Evolutionary conservation across 2,329 filamentous ascomycete genomes (phyloP).

Genomic region (Cladosporium halotolerans): DNA sequence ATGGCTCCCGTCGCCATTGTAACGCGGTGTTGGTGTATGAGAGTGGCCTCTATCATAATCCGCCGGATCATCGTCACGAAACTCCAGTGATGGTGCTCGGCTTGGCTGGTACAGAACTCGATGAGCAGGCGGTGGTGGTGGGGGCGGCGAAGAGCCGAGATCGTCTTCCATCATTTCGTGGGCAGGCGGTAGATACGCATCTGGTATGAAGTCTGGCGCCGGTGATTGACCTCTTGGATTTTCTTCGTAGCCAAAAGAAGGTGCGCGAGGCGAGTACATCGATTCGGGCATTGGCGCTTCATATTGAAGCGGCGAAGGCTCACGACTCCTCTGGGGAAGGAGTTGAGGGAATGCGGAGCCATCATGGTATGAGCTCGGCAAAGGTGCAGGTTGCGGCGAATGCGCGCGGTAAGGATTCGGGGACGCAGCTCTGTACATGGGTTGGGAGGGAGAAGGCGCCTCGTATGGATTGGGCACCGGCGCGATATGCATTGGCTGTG

Average conservation of each 20-base stretch:
- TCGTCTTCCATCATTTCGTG: constrained; percentile 27
- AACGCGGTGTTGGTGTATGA: constrained; percentile 61
- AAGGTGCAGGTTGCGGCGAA: constrained; percentile 39
- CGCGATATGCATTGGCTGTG: constrained; percentile 13
- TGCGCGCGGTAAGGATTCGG: constrained; percentile 29
- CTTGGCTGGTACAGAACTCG: constrained; percentile 49
- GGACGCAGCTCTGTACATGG: constrained; percentile 22
- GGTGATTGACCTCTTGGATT: background rate
- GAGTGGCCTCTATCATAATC: constrained; percentile 47
- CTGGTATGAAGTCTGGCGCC: constrained; percentile 29
- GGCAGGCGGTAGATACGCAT: background rate
- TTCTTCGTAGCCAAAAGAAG: constrained; percentile 32
- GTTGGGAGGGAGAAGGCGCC: constrained; percentile 24
- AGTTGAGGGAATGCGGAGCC: constrained; percentile 29
- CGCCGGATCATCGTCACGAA: constrained; percentile 20
- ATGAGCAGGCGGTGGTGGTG: constrained; percentile 79
- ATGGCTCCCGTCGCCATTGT: constrained; percentile 48
- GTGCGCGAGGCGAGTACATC: background rate
- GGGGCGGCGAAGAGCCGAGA: constrained; percentile 64
- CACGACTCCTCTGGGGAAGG: constrained; percentile 18
- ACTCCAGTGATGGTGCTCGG: constrained; percentile 43
- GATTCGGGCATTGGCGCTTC: background rate
- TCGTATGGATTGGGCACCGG: constrained; percentile 9
- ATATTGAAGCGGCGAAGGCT: constrained; percentile 21
- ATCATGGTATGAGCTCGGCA: constrained; percentile 31